Percentiles rank a stretch among this genome's conserved stretches.
Evolutionary conservation across 306 rosid species (phyloP).

Genomic region (Morella rubra): DNA sequence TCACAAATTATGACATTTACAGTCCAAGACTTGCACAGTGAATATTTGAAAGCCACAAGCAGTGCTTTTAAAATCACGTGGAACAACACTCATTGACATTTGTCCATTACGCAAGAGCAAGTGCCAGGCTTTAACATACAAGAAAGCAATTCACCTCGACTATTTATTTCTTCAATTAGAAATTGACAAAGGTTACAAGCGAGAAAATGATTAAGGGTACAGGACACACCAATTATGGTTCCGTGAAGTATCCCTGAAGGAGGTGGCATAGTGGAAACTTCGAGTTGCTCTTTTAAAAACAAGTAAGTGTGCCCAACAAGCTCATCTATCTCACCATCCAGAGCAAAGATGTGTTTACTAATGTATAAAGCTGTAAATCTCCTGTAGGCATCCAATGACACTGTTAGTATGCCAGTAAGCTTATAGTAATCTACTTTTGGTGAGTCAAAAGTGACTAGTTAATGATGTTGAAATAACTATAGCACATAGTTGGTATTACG

Average conservation of each 20-base stretch:
- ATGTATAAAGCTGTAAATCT: constrained; percentile 70
- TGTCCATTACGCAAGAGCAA: background rate
- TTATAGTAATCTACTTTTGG: background rate
- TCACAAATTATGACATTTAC: background rate
- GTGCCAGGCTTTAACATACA: background rate
- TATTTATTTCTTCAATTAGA: background rate
- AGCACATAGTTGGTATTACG: too few species aligned
- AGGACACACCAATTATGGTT: constrained; percentile 61
- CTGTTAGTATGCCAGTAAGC: constrained; percentile 8
- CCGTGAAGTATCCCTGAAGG: constrained; percentile 77
- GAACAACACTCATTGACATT: background rate
- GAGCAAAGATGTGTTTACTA: constrained; percentile 47
- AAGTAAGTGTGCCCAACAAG: constrained; percentile 68
- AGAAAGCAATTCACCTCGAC: background rate
- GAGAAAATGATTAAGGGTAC: background rate
- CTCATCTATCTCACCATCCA: constrained; percentile 53
- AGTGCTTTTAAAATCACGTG: background rate
- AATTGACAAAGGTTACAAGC: background rate
- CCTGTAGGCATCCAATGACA: constrained; percentile 34
- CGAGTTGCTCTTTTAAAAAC: constrained; percentile 77
- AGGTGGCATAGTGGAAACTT: constrained; percentile 52
- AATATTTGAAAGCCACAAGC: background rate
- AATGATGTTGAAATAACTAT: background rate
- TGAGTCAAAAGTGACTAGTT: background rate
- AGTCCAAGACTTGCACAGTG: background rate